Base-by-base conservation (phyloP, 75 land plant genomes). In the Adiantum capillusveneris region DNA sequence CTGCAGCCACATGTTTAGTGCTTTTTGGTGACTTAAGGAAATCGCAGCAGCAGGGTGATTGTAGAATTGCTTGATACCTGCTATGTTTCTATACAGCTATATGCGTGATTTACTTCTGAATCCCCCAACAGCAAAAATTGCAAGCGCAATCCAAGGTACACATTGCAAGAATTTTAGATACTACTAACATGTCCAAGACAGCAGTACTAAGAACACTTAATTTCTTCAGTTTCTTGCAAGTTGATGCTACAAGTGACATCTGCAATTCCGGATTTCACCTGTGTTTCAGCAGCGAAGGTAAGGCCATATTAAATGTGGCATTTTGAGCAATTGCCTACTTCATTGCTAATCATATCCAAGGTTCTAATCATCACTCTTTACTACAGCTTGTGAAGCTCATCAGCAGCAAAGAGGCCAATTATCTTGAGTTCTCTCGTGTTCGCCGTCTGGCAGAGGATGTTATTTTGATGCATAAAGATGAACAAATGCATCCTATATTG, bases 241-340 rank as follows among this genome's bases (percentile, higher is more conserved):
- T 59, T 68, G 28, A 78, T 93, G 83, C 53, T 69, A 59, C 70
- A 54, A 29, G 57, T 88, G 0, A 84, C 76, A 1, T 78, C 79
- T 70, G 71, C 89, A 19, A 74, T 93, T 79, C 94, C 89, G 16
- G 89, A 88, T 25, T 88, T 93, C 60, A 74, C 84, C n/a, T 93
- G 98, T 60, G 63, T 83, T 11, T 73, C 93, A 36, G 71, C 98
- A 44, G 81, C 93, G 37, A 93, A 93, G 92, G 92, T 46, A 46
- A 17, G 13, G 7, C 7, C 42, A 39, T 9, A 39, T n/a, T n/a
- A n/a, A n/a, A n/a, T n/a, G n/a, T n/a, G n/a, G n/a, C n/a, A n/a
- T n/a, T n/a, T n/a, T n/a, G n/a, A n/a, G n/a, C n/a, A n/a, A n/a
- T n/a, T n/a, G n/a, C n/a, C n/a, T 34, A 5, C 37, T 34, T 17